phyloP scores from a whole-genome alignment of 2,329 filamentous ascomycete species.

The Shiraia bambusicola region DNA sequence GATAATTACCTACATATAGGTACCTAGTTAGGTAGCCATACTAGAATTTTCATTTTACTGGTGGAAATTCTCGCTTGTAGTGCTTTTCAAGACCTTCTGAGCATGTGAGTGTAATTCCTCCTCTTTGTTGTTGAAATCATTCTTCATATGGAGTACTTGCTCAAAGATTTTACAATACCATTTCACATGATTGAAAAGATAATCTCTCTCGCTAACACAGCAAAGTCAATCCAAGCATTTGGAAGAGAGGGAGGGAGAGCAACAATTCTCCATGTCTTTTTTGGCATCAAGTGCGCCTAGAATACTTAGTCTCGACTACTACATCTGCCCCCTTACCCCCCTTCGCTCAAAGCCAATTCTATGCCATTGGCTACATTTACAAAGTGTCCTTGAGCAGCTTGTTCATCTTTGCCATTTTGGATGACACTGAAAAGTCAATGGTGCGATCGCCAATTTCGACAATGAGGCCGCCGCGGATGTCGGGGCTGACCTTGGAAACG shows the following conservation, averaged over 20 bases:
- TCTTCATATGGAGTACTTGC: too few species aligned
- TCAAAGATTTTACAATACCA: neutral
- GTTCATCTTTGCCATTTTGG: slow-evolving; percentile 98
- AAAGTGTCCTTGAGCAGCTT: slow-evolving; percentile 95
- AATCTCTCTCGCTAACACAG: too few species aligned
- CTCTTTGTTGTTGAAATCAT: too few species aligned
- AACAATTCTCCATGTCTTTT: slow-evolving; percentile 18
- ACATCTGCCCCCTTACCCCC: slow-evolving; percentile 10
- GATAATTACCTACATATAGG: too few species aligned
- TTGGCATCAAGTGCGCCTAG: slow-evolving; percentile 36
- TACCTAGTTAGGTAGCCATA: too few species aligned
- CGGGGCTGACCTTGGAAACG: slow-evolving; percentile 90
- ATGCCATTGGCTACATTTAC: slow-evolving; percentile 63
- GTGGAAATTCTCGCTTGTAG: neutral
- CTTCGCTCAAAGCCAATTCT: slow-evolving; percentile 8
- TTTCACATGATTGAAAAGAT: neutral
- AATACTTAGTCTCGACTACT: slow-evolving; percentile 36
- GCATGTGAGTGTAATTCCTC: too few species aligned
- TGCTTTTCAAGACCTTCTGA: neutral
- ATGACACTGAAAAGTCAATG: slow-evolving; percentile 93
- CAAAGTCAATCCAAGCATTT: neutral
- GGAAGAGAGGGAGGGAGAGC: neutral
- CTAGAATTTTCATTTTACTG: too few species aligned
- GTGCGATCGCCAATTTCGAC: slow-evolving; percentile 98
- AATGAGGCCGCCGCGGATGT: slow-evolving; percentile 89